phyloP scores from a whole-genome alignment of 2,329 filamentous ascomycete genomes.

The Grosmannia clavigera region DNA sequence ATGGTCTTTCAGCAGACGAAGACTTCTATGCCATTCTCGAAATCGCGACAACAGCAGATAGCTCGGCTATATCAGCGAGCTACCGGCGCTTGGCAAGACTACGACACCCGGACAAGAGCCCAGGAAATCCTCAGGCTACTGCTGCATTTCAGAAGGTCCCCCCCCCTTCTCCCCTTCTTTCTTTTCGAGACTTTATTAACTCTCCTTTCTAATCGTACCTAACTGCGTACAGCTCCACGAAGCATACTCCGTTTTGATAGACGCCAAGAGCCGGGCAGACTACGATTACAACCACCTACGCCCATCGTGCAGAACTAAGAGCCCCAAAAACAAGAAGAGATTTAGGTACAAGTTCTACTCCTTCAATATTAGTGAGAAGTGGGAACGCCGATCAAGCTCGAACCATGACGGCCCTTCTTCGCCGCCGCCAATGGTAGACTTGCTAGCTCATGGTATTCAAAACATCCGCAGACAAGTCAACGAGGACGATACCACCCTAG shows the following conservation, averaged over 20 bases:
- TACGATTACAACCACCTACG: slow-evolving; percentile 4
- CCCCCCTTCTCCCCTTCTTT: neutral
- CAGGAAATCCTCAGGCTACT: slow-evolving; percentile 13
- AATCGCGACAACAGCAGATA: slow-evolving; percentile 7
- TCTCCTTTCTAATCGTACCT: neutral
- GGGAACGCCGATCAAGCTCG: neutral
- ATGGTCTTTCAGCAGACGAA: neutral
- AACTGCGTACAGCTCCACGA: slow-evolving; percentile 10
- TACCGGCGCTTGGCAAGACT: slow-evolving; percentile 14
- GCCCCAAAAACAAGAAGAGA: neutral
- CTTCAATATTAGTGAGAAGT: neutral
- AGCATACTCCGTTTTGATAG: slow-evolving; percentile 13
- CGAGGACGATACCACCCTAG: neutral
- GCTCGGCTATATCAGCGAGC: slow-evolving; percentile 9
- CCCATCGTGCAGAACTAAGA: no score
- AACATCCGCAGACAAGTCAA: slow-evolving; percentile 2
- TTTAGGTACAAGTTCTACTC: neutral
- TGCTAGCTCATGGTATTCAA: slow-evolving; percentile 8
- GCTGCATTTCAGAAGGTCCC: slow-evolving; percentile 14
- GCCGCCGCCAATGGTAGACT: slow-evolving; percentile 1
- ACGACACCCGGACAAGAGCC: slow-evolving; percentile 16
- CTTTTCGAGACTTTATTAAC: neutral
- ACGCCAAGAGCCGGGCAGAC: slow-evolving; percentile 4
- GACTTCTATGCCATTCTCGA: slow-evolving; percentile 16
- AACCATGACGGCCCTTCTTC: neutral